Base-by-base conservation (phyloP, 139 green algal species). In the Picochlorum costavermella region DNA sequence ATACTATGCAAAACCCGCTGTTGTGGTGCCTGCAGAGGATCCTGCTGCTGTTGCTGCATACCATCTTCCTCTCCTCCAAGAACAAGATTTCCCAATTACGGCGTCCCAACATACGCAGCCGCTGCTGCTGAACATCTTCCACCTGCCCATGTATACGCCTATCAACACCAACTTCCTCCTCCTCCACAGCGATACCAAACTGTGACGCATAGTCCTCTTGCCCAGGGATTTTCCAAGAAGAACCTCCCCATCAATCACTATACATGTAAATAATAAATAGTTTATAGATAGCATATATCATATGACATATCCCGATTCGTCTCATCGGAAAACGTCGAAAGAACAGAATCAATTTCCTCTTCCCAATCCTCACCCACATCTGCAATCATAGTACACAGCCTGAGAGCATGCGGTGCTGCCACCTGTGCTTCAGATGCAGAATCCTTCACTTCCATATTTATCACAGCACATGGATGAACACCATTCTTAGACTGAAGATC, bases 391-490 rank as follows among this genome's bases (percentile, higher is more conserved):
- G 56, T 25, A 29, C 58, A 64, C 58, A 64, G 11, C 20, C 9
- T 17, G 12, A 64, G 25, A 16, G 58, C 58, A 64, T 64, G 40
- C 56, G 58, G 58, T 17, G 58, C 58, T 20, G 58, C 58, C 5
- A 31, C 17, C 14, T 23, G 17, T 49, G 58, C 58, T 31, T 64
- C 58, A 2, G 14, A 17, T 17, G 58, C 25, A 28, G 58, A 64
- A 51, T 64, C 58, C 20, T 14, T 64, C 12, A 64, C 58, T 17
- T 64, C 58, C 25, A 64, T 48, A 64, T 64, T 64, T 13, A 64
- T 51, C 20, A 64, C 58, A 17, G 56, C 14, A 64, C 58, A 64
- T 50, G 58, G 58, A 6, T 31, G 12, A 6, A 28, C 25, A n/a
- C 20, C 14, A 49, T 49, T 31, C 23, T 64, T 23, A 33, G 12